phyloP scores from a whole-genome alignment of 164 flowering plant genomes.

The Dillenia turbinata region DNA sequence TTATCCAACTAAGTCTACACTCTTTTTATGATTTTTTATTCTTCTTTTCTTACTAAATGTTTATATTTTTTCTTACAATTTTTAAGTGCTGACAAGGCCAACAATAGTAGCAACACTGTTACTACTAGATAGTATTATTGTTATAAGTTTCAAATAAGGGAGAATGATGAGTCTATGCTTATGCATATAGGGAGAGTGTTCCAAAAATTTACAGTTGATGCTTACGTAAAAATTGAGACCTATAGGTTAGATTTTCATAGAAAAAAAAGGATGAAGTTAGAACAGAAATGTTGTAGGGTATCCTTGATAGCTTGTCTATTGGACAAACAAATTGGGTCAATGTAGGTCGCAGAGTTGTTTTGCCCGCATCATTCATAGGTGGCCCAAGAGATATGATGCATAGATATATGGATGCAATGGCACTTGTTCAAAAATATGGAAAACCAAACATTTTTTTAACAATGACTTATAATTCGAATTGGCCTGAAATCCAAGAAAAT shows the following conservation, averaged over 20 bases:
- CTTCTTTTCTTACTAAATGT: no score
- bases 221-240: slow-evolving; percentile 12
- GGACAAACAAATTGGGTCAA: slow-evolving; percentile 3
- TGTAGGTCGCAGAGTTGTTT: background rate
- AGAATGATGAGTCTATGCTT: background rate
- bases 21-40: no score
- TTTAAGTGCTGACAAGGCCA: no score
- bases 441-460: slow-evolving; percentile 17
- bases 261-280: slow-evolving; percentile 6
- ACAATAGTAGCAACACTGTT: no score
- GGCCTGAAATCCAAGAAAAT: slow-evolving; percentile 4
- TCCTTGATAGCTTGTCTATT: background rate
- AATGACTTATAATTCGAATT: slow-evolving; percentile 19
- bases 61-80: no score
- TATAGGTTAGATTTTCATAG: background rate
- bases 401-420: slow-evolving; percentile 14
- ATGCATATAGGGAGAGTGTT: background rate
- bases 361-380: slow-evolving; percentile 13
- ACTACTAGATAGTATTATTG: no score
- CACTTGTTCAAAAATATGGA: slow-evolving; percentile 10
- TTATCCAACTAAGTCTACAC: no score
- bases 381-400: slow-evolving; percentile 12
- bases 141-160: slow-evolving; percentile 1
- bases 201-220: slow-evolving; percentile 19
- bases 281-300: slow-evolving; percentile 10